Percentiles rank a stretch among this genome's conserved stretches.
Evolutionary conservation across 2,329 filamentous ascomycete species (phyloP).

Genomic region (Fusarium oligoseptatum): DNA sequence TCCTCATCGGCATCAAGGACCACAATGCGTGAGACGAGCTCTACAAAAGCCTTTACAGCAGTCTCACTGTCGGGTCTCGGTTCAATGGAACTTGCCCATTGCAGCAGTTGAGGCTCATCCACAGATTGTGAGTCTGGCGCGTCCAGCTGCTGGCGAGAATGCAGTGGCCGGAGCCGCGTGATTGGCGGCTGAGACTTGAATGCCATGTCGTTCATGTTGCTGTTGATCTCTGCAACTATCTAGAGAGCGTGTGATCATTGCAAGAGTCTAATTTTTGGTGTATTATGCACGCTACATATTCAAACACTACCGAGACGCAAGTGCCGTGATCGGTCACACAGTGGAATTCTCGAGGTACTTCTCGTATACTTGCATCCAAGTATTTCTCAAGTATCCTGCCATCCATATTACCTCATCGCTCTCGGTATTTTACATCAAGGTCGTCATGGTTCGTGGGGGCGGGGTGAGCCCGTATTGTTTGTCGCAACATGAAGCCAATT

Average conservation of each 20-base stretch:
- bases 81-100: constrained; percentile 8
- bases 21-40: constrained; percentile 8
- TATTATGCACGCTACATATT: not conserved
- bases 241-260: not conserved
- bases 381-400: not conserved
- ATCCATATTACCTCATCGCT: not conserved
- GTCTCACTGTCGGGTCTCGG: not conserved
- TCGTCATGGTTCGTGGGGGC: not conserved
- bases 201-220: constrained; percentile 11
- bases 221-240: not conserved
- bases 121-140: not conserved
- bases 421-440: not conserved
- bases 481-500: not conserved
- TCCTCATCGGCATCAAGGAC: not conserved
- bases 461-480: not conserved
- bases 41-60: constrained; percentile 5
- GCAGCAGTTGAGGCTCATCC: not conserved
- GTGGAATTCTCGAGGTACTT: not conserved
- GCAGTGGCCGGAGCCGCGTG: constrained; percentile 33
- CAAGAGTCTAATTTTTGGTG: not conserved
- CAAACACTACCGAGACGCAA: not conserved
- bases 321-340: not conserved
- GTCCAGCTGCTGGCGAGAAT: not conserved
- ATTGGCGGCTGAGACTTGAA: not conserved
- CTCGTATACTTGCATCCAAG: not conserved